Evolutionary conservation across 1,284 basidiomycete genomes (phyloP).

Genomic region (Wolfiporia cocos): DNA sequence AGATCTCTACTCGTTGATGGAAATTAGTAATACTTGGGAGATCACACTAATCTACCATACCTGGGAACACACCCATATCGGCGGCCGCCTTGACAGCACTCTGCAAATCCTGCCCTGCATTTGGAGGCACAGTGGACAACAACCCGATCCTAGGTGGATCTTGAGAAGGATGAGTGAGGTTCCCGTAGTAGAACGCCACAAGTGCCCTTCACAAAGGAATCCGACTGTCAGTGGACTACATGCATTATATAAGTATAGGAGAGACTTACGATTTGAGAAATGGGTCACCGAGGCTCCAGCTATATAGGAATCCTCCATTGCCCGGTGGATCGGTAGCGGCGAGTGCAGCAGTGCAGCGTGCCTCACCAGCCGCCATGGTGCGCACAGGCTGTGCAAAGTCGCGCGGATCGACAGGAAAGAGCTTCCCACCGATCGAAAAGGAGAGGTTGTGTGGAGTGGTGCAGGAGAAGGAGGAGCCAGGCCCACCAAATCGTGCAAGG

Average conservation of each 20-base stretch:
- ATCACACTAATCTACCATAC: too few species aligned
- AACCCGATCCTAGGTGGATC: slow-evolving; percentile 64
- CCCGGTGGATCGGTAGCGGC: slow-evolving; percentile 46
- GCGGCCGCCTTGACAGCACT: slow-evolving; percentile 34
- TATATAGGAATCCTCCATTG: slow-evolving; percentile 28
- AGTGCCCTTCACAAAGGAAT: slow-evolving; percentile 20
- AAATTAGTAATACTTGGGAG: too few species aligned
- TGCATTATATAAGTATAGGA: neutral
- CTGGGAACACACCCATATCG: slow-evolving; percentile 18
- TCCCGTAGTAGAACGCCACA: slow-evolving; percentile 56
- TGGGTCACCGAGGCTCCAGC: slow-evolving; percentile 35
- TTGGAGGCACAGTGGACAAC: slow-evolving; percentile 53
- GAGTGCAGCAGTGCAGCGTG: slow-evolving; percentile 37
- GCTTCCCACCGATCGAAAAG: slow-evolving; percentile 55
- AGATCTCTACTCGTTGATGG: too few species aligned
- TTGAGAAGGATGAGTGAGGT: slow-evolving; percentile 51
- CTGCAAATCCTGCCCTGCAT: slow-evolving; percentile 37
- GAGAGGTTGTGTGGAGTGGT: slow-evolving; percentile 45
- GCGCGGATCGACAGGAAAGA: slow-evolving; percentile 61
- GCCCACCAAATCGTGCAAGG: slow-evolving; percentile 20
- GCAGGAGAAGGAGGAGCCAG: slow-evolving; percentile 32
- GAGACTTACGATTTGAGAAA: slow-evolving; percentile 35
- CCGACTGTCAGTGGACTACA: neutral
- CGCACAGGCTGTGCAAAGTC: slow-evolving; percentile 42
- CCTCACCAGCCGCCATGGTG: slow-evolving; percentile 20